Base-by-base conservation (phyloP, 176 grass and related monocot genomes). In the Carex cristatella region DNA sequence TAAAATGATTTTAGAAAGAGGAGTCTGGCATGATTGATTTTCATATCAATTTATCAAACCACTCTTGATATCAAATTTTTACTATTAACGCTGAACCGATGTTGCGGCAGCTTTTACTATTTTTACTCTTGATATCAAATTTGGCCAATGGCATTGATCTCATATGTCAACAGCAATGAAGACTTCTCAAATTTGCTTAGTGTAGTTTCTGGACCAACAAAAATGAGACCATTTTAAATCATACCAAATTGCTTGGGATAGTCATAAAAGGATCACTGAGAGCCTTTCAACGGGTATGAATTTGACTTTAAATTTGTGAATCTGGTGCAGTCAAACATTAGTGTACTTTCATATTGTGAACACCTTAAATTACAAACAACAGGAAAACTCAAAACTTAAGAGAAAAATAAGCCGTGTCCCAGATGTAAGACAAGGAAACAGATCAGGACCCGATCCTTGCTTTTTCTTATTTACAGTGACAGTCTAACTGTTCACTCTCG, bases 171-270 rank as follows among this genome's bases (percentile, higher is more conserved):
- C 16, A 95, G 69, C 82, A 98, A 61, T 54, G 93, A 98, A 46
- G 89, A 87, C 23, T 95, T 98, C 83, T 98, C 65, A 59, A 95
- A 85, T 89, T 95, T 93, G 86, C 83, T 95, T 8, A 98, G 18
- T 37, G 95, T 90, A 78, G 92, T 94, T 85, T 98, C 95, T 94
- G 86, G 44, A 69, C n/a, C 19, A 72, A 90, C 0, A 38, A 63
- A 23, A 6, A 18, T 27, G 10, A 81, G 67, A 61, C 38, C 1
- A 83, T 27, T 51, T 30, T 19, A 63, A n/a, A 68, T 55, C 86
- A 42, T 9, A 74, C 23, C 23, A 23, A 23, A 23, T 23, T 23
- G 23, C 23, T 23, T 23, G 23, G 23, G 23, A 23, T 23, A 23
- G n/a, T 51, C 3, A 30, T 30, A 49, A 0, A 19, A 42, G 10